phyloP scores from a whole-genome alignment of 805 yeast genomes.

The Metschnikowia baotianmanensis region DNA sequence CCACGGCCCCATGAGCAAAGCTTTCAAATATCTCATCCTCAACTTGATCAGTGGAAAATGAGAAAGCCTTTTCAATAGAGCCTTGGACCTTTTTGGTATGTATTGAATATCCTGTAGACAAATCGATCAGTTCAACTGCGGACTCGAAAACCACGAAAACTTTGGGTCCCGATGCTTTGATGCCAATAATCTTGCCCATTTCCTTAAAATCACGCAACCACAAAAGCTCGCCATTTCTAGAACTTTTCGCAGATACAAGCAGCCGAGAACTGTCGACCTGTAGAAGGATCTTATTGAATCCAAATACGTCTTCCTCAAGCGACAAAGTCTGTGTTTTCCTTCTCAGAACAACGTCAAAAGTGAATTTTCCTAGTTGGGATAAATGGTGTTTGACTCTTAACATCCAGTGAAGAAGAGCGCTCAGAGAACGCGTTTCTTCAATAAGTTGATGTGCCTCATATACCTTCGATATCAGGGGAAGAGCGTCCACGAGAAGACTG shows the following conservation, averaged over 20 bases:
- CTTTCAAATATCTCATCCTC: neutral
- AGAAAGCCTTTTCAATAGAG: conserved; percentile 6
- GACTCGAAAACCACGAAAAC: conserved; percentile 14
- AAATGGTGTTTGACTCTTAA: conserved; percentile 33
- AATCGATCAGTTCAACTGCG: conserved; percentile 12
- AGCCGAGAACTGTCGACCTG: conserved; percentile 22
- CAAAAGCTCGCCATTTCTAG: conserved; percentile 9
- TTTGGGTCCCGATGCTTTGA: conserved; percentile 5
- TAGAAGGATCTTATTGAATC: conserved; percentile 33
- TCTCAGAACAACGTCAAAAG: conserved; percentile 2
- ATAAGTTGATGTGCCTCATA: conserved; percentile 32
- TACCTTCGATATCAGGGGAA: conserved; percentile 26
- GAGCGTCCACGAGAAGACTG: conserved; percentile 31
- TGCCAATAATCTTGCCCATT: conserved; percentile 3
- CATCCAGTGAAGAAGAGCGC: conserved; percentile 27
- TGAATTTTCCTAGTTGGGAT: conserved; percentile 30
- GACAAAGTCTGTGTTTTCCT: conserved; percentile 5
- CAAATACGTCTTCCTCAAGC: conserved; percentile 25
- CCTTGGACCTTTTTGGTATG: neutral
- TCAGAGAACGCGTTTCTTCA: conserved; percentile 26
- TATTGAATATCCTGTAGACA: conserved; percentile 13
- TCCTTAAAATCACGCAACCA: conserved; percentile 8
- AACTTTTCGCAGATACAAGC: conserved; percentile 12
- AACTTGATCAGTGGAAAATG: neutral
- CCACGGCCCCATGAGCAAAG: conserved; percentile 5